Percentiles rank a stretch among this genome's conserved stretches.
These are phyloP conservation scores for Clarireedia hainanense DNA, from an alignment of 2,329 filamentous ascomycete genomes.

Conservation along the genomic window DNA sequence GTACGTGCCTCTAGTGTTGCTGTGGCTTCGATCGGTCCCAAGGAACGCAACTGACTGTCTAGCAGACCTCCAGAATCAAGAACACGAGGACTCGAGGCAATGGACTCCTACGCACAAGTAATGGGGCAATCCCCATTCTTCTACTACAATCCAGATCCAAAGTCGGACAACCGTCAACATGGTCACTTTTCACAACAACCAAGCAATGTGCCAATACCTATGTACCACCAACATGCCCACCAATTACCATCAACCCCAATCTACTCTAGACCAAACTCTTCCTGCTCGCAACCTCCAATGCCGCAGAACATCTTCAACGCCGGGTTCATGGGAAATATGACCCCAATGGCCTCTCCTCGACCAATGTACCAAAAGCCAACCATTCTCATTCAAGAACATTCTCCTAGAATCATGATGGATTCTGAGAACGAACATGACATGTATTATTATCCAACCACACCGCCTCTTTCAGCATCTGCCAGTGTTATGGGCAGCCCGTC, in stretches of 20 bases:
- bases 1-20: conserved; percentile 15
- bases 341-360: conserved; percentile 68
- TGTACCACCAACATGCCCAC: conserved; percentile 44
- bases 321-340: conserved; percentile 41
- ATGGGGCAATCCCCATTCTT: conserved; percentile 73
- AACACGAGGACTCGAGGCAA: conserved; percentile 15
- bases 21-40: background rate
- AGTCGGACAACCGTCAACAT: conserved; percentile 64
- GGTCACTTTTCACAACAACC: conserved; percentile 63
- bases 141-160: conserved; percentile 77
- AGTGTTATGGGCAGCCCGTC: conserved; percentile 84
- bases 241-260: conserved; percentile 55
- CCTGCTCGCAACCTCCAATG: conserved; percentile 50
- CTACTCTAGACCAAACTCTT: conserved; percentile 58
- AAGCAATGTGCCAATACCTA: conserved; percentile 38
- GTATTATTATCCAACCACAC: conserved; percentile 75
- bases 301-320: conserved; percentile 26
- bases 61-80: conserved; percentile 12
- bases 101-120: conserved; percentile 38
- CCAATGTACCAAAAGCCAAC: conserved; percentile 66
- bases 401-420: conserved; percentile 57
- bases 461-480: conserved; percentile 75
- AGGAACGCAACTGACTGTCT: conserved; percentile 21
- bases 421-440: conserved; percentile 60
- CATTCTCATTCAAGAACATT: conserved; percentile 55